Evolutionary conservation across 768 basidiomycete genomes (phyloP), one percentile per base, ranked within the genome.

Genomic region (Russula virescens): DNA sequence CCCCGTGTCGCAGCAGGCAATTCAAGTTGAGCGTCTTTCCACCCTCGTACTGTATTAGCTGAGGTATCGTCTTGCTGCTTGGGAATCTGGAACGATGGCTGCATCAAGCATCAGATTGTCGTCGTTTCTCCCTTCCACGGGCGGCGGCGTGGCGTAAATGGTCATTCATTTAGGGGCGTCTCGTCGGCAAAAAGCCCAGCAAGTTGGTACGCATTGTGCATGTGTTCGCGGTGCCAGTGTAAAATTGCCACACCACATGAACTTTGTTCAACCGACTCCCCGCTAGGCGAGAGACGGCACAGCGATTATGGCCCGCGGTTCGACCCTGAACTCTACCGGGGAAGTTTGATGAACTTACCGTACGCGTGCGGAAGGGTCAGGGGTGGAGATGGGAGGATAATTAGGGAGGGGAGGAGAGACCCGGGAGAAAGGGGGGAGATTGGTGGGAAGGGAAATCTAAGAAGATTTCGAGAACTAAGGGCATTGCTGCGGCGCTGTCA

Each of bases 381-480:
- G 38, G 38, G 8, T 2, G 38, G 38, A 38, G 38, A 38, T 4
- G 31, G 8, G 31, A 31, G 8, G 31, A 31, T 31, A 8, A 31
- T 31, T 31, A 31, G 3, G 31, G 31, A 31, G 31, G 10, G 13
- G 38, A 14, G 38, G 38, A 11, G 38, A 11, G 13, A 38, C 38
- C 38, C 38, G 38, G 38, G 47, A 1, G 47, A 14, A 19, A 18
- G 1, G 11, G 31, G 1, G 11, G 31, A 31, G 31, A 8, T 31
- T 31, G 31, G 31, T 4, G 13, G 47, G n/a, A 19, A 18, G 5
- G 11, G 28, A 26, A 25, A 56, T 56, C 55, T 14, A 16, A 45
- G 26, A 40, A 55, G 54, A 55, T 43, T 55, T 55, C 54, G 26
- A 45, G 54, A 55, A 55, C 21, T 42, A 25, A 8, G 52, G 35